Evolutionary conservation across 2,329 filamentous ascomycete genomes (phyloP).

Genomic region (Apiospora sp.): DNA sequence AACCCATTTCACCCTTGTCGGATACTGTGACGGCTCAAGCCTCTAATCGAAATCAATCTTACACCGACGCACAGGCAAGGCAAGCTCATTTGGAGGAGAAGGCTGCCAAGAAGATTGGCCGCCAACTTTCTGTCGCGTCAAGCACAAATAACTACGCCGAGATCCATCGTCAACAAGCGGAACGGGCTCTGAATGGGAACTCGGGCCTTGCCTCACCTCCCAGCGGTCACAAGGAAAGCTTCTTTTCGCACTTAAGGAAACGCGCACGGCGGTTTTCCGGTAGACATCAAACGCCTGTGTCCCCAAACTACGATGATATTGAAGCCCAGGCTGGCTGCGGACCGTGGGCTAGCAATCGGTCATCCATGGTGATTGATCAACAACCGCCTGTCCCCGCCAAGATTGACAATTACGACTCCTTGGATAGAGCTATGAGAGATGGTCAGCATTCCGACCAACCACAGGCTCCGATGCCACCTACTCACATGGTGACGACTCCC

Average conservation of each 20-base stretch:
- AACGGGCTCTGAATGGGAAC: conserved; percentile 86
- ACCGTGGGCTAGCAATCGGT: conserved; percentile 86
- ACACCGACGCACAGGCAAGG: conserved; percentile 57
- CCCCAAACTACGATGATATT: conserved; percentile 82
- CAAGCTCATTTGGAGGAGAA: conserved; percentile 65
- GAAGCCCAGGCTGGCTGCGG: conserved; percentile 93
- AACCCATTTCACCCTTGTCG: conserved; percentile 94
- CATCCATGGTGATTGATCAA: conserved; percentile 80
- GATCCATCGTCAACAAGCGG: conserved; percentile 87
- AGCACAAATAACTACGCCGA: conserved; percentile 94
- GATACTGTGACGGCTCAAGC: conserved; percentile 92
- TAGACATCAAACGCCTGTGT: conserved; percentile 82
- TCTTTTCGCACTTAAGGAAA: conserved; percentile 97
- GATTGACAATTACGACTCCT: conserved; percentile 65
- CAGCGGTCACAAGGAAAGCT: conserved; percentile 88
- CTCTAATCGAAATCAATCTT: conserved; percentile 67
- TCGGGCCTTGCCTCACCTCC: conserved; percentile 78
- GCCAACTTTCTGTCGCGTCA: conserved; percentile 91
- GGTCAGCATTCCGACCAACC: conserved; percentile 58
- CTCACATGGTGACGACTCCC: conserved; percentile 56
- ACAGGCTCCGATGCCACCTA: conserved; percentile 58
- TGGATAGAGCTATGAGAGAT: conserved; percentile 66
- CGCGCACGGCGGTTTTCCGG: conserved; percentile 91
- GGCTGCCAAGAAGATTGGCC: conserved; percentile 87
- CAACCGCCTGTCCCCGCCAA: conserved; percentile 55